Base-by-base conservation (phyloP, 345 rosid genomes). In the Moricandia moricandioides region DNA sequence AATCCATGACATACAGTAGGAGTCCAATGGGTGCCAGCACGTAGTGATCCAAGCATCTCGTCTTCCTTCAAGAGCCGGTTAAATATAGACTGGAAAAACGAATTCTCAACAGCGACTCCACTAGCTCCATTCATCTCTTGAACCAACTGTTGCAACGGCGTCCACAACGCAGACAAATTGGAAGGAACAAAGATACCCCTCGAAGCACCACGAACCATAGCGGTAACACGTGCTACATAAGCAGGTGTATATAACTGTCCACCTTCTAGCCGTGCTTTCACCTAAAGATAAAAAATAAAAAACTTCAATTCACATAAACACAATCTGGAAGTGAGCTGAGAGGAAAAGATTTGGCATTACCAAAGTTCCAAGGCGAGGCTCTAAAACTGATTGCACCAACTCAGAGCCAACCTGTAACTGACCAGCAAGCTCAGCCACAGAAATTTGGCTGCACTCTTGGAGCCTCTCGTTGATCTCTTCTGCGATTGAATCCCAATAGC, bases 1-100 rank as follows among this genome's bases (percentile, higher is more conserved):
- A 67, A 58, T 60, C 27, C 70, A 62, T 37, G 65, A 83, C 97
- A 70, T 89, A 95, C 99, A 77, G 79, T 83, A 59, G 99, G 97
- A 47, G 95, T 95, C 99, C 97, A 95, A 72, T 91, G 93, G 71
- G 91, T 86, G 76, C 97, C 99, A 35, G 99, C 97, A 73, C 99
- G 97, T 70, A 95, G 87, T 49, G 97, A 88, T 73, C 97, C 99
- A 57, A 90, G 90, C 83, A 95, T 85, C 83, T 91, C 86, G 7
- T 87, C 93, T 79, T 85, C 91, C 85, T 91, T 95, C 76, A 88
- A 71, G 66, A 90, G 62, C 16, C 88, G 89, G 81, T 90, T 95
- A 71, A 95, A 95, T 70, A 86, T 63, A 70, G 97, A 88, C 70
- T 91, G 97, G 65, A 95, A 89, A 82, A 91, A 95, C 18, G 99